Base-by-base conservation (phyloP, 164 flowering plant genomes). In the Tinospora cordifolia region DNA sequence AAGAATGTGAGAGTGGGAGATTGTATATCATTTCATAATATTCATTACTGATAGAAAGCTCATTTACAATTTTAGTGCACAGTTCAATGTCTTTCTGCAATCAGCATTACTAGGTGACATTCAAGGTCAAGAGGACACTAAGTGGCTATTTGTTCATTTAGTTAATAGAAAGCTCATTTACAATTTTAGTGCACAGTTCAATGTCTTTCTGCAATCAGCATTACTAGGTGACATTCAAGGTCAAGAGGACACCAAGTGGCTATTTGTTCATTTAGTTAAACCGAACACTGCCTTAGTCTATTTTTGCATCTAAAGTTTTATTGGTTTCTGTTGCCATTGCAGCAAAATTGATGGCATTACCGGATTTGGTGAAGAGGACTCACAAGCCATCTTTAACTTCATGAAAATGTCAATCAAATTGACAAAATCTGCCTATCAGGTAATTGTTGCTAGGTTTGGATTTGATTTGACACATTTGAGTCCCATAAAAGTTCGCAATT, bases 361-460 rank as follows among this genome's bases (percentile, higher is more conserved):
- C 75, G 96, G 97, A 67, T 91, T 93, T 76, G 78, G 77, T 74
- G 89, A 93, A 68, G 93, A 86, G 64, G 94, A 89, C 34, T 72
- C 91, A 13, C 71, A 72, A 59, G 71, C 75, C 51, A 75, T 91
- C 80, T 77, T 81, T 73, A 72, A 78, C 72, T 88, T 84, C 81
- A 91, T 88, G 97, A 82, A 78, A 66, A 46, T 66, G 51, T 87
- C 92, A 19, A 63, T 91, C 64, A 69, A 84, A 67, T 74, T 90
- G 71, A 81, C 91, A 65, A 85, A 75, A 54, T 76, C 85, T 71
- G 79, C 78, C 39, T 62, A 68, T 67, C 71, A 70, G 84, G 88
- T 87, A 77, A 36, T 49, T 59, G 49, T 72, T 22, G 63, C 59
- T 14, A 5, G 22, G n/a, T 67, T 27, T 72, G 0, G n/a, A 15